Percentiles rank a stretch among this genome's conserved stretches.
phyloP scores from a whole-genome alignment of 805 yeast species.

The Pichia gijzeniarum region DNA sequence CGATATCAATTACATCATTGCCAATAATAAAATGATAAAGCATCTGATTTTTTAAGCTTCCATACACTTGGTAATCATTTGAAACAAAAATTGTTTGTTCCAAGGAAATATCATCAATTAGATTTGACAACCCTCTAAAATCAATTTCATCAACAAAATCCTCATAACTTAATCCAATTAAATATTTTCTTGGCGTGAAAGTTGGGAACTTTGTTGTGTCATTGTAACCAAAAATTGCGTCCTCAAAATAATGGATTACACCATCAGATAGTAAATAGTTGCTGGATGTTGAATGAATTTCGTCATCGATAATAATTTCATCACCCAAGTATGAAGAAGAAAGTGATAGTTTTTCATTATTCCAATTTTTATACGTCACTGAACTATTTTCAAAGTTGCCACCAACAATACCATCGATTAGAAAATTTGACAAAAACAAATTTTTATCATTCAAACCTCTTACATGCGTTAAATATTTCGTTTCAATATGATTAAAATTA shows the following conservation, averaged over 20 bases:
- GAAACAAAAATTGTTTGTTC: constrained; percentile 59
- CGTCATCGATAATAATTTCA: constrained; percentile 31
- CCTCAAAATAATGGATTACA: constrained; percentile 42
- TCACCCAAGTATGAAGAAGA: constrained; percentile 28
- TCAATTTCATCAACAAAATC: constrained; percentile 64
- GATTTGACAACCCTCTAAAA: constrained; percentile 46
- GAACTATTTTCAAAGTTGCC: constrained; percentile 30
- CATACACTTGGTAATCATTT: constrained; percentile 26
- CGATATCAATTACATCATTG: constrained; percentile 22
- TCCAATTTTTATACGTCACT: constrained; percentile 21
- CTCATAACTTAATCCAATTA: constrained; percentile 53
- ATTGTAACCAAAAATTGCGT: constrained; percentile 19
- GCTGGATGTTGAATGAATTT: constrained; percentile 29
- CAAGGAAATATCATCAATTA: constrained; percentile 47
- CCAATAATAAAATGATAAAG: constrained; percentile 62
- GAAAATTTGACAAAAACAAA: constrained; percentile 26
- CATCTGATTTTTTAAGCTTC: constrained; percentile 29
- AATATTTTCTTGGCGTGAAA: constrained; percentile 51
- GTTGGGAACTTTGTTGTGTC: constrained; percentile 18
- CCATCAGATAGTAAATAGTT: constrained; percentile 44
- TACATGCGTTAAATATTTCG: constrained; percentile 34
- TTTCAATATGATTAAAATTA: constrained; percentile 34
- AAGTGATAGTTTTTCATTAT: constrained; percentile 21
- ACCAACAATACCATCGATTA: constrained; percentile 40
- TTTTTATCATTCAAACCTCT: constrained; percentile 28